These are phyloP conservation scores for Pezicula radicicola DNA, from an alignment of 2,329 filamentous ascomycete species.

Conservation along the genomic window DNA sequence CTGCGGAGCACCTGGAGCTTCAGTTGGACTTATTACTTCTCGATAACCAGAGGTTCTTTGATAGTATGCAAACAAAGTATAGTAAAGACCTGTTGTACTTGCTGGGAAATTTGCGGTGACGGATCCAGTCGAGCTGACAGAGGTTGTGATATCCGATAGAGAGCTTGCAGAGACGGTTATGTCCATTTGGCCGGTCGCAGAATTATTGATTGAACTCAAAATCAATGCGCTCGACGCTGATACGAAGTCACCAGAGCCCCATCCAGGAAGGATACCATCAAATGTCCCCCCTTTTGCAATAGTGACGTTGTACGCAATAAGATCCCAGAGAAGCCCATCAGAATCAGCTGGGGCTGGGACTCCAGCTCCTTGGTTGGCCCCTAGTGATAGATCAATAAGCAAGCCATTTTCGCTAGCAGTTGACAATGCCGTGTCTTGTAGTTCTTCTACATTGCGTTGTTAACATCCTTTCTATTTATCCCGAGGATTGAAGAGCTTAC, in stretches of 20 bases:
- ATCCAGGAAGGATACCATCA: conserved; percentile 32
- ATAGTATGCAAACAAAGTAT: conserved; percentile 1
- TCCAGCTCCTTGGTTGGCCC: conserved; percentile 44
- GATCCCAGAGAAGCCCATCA: conserved; percentile 21
- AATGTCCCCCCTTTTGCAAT: conserved; percentile 27
- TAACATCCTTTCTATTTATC: background rate
- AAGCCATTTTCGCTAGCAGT: conserved; percentile 32
- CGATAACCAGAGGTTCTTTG: background rate
- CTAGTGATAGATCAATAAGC: conserved; percentile 41
- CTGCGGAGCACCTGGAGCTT: conserved; percentile 27
- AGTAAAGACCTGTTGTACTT: background rate
- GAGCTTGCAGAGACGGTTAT: too few relatives aligned
- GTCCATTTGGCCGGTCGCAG: background rate
- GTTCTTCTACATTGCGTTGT: background rate
- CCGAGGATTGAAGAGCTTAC: background rate
- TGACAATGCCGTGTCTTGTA: conserved; percentile 19
- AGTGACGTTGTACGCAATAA: conserved; percentile 2
- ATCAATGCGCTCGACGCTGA: conserved; percentile 1
- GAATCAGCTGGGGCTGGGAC: conserved; percentile 33
- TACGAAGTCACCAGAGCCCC: conserved; percentile 26
- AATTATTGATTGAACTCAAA: background rate
- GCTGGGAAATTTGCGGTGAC: background rate
- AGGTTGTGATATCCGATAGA: too few relatives aligned
- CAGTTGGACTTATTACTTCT: conserved; percentile 20
- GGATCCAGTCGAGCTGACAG: background rate